phyloP scores from a whole-genome alignment of 768 basidiomycete species.

The Tulasnella sp. region DNA sequence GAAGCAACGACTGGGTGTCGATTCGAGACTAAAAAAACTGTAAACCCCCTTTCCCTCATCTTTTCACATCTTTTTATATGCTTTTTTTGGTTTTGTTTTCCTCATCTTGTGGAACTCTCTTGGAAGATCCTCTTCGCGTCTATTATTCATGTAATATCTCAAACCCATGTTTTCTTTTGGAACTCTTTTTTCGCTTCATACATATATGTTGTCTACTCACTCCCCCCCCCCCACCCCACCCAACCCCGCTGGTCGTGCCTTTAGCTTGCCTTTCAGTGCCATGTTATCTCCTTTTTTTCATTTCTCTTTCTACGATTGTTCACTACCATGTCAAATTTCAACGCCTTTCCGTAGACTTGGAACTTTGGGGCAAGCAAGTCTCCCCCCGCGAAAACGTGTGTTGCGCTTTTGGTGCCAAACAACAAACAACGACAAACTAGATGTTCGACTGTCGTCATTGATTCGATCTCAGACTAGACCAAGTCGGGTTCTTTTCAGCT shows the following conservation, averaged over 20 bases:
- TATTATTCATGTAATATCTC: neutral
- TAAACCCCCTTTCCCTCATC: neutral
- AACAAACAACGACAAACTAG: neutral
- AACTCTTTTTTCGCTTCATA: neutral
- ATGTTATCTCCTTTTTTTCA: neutral
- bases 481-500: neutral
- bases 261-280: neutral
- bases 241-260: neutral
- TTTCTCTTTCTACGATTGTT: neutral
- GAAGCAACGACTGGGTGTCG: conserved; percentile 83
- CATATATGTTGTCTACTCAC: neutral
- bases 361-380: no score
- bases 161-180: neutral
- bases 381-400: no score
- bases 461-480: neutral
- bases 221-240: neutral
- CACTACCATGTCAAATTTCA: neutral
- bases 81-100: neutral
- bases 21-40: conserved; percentile 32
- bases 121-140: neutral
- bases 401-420: neutral
- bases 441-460: neutral
- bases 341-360: neutral
- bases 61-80: neutral
- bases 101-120: neutral